Evolutionary conservation across 768 basidiomycete genomes (phyloP).

Genomic region (Pleurotus platypus): DNA sequence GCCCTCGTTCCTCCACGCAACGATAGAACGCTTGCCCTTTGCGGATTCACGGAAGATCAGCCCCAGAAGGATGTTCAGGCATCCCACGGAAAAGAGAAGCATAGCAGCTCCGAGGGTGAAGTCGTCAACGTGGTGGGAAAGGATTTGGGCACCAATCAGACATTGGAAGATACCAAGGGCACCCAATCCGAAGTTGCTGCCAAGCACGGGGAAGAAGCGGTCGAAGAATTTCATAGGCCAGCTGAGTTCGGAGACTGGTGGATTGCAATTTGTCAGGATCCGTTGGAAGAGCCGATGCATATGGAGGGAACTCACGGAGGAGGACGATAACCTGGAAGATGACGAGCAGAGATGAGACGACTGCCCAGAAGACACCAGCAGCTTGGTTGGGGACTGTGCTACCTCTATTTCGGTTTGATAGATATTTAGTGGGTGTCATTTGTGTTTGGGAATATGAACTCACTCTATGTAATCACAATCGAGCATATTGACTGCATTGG

Average conservation of each 20-base stretch:
- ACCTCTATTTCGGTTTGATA: conserved; percentile 30
- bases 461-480: conserved; percentile 81
- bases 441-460: conserved; percentile 19
- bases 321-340: conserved; percentile 81
- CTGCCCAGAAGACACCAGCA: conserved; percentile 89
- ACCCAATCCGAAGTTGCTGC: conserved; percentile 80
- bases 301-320: conserved; percentile 27
- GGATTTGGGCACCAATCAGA: conserved; percentile 72
- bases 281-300: not conserved
- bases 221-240: conserved; percentile 80
- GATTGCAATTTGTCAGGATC: not conserved
- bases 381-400: conserved; percentile 90
- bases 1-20: conserved; percentile 55
- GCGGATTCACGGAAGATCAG: conserved; percentile 66
- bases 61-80: conserved; percentile 78
- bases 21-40: conserved; percentile 60
- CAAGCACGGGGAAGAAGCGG: conserved; percentile 84
- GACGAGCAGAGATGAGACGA: conserved; percentile 84
- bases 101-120: conserved; percentile 91
- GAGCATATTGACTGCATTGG: conserved; percentile 25
- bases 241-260: conserved; percentile 67
- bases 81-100: conserved; percentile 90
- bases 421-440: conserved; percentile 5
- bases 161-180: conserved; percentile 85
- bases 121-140: conserved; percentile 77